Base-by-base conservation (phyloP, 768 basidiomycete species). In the Harrya chromipes region DNA sequence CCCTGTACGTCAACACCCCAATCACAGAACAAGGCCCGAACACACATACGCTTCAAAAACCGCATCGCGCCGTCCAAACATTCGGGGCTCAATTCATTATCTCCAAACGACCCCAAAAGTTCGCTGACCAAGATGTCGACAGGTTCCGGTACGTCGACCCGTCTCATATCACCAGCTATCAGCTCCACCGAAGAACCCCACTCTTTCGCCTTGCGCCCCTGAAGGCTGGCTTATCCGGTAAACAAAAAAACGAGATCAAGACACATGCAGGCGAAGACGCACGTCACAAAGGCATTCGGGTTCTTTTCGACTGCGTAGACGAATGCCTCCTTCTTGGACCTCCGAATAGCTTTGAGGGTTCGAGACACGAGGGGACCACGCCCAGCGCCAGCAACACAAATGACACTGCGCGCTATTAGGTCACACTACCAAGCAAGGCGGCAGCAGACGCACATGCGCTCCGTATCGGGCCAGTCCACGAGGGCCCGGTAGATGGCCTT, bases 51-150 rank as follows among this genome's bases (percentile, higher is more conserved):
- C 76, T 97, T 95, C 64, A 99, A 73, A 64, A 93, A 94, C 41
- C 95, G 76, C 81, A 87, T 83, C 9, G 92, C 94, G 12, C 97
- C 97, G 65, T 99, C 97, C 31, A 99, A 74, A 70, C 97, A 99
- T 68, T 99, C 97, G 0, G 97, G 97, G 63, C 93, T 94, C 41
- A 98, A 81, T 67, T 99, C 97, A 52, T 99, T 99, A 70, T 99
- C 97, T 2, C 95, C 97, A 72, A 99, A 98, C 4, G 92, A 94
- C 4, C 97, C 97, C 59, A 99, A 70, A 19, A 99, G 79, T 68
- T 99, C 97, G 71, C 90, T 95, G 61, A 99, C 86, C 50, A 99
- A 73, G 54, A 99, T 91, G 67, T 98, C 97, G 24, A 83, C 93
- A 56, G 80, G 77, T 59, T 97, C 91, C 6, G 95, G 94, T 1